phyloP scores from a whole-genome alignment of 495 filamentous ascomycete genomes.

The Trichocladium antarcticum region DNA sequence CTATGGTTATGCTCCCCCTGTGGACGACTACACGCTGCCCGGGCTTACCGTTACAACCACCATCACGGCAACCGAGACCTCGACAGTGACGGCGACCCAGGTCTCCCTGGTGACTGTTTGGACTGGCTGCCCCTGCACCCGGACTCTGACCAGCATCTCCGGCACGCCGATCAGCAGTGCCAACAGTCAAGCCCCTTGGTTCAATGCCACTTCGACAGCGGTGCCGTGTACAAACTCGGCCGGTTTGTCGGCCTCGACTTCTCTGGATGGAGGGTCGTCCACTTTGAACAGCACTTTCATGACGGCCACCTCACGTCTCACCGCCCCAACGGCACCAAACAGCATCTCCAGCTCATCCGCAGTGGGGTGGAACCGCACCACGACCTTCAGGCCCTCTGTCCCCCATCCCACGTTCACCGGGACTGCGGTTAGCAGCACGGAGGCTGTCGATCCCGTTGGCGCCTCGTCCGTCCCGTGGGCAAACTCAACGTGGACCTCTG shows the following conservation, averaged over 20 bases:
- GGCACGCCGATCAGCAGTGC: background rate
- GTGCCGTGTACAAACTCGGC: background rate
- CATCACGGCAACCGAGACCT: constrained; percentile 1
- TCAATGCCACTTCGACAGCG: background rate
- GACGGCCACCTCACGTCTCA: background rate
- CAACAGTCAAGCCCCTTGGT: constrained; percentile 4
- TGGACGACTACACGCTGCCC: background rate
- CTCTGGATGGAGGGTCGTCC: background rate
- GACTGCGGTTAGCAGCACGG: background rate
- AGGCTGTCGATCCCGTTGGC: constrained; percentile 3
- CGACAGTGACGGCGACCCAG: too few relatives aligned
- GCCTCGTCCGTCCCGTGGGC: background rate
- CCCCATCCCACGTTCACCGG: background rate
- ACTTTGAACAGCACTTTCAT: background rate
- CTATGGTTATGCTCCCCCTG: background rate
- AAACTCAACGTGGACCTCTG: background rate
- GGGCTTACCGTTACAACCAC: background rate
- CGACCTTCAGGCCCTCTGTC: background rate
- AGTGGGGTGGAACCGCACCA: constrained; percentile 3
- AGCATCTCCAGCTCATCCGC: background rate
- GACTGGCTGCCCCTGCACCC: background rate
- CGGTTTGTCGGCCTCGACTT: background rate
- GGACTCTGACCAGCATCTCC: background rate
- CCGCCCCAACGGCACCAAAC: background rate
- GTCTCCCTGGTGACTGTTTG: constrained; percentile 5